These are phyloP conservation scores for Melampsora larici-populina DNA, from an alignment of 1,284 basidiomycete species.

Conservation along the genomic window DNA sequence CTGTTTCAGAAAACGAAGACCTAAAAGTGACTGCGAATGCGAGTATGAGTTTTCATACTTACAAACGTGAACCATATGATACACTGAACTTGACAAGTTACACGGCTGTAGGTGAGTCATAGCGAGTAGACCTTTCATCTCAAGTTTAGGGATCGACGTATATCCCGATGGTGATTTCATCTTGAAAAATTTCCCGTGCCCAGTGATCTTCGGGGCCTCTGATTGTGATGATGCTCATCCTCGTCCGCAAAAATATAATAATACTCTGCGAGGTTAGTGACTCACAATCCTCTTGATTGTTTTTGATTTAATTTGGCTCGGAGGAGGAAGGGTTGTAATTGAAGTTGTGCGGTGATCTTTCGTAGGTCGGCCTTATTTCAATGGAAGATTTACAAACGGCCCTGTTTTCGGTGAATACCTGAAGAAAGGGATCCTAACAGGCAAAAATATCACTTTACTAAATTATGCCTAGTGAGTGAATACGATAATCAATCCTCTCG, in stretches of 20 bases:
- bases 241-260: constrained; percentile 7
- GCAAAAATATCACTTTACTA: constrained; percentile 29
- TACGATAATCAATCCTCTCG: background rate
- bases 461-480: constrained; percentile 32
- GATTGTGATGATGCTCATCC: constrained; percentile 39
- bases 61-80: no score
- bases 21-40: no score
- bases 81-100: background rate
- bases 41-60: no score
- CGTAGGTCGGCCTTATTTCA: constrained; percentile 20
- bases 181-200: no score
- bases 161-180: no score
- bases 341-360: background rate
- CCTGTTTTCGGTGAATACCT: constrained; percentile 37
- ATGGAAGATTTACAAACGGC: constrained; percentile 32
- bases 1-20: no score
- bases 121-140: no score
- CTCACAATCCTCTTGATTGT: background rate
- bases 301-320: background rate
- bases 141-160: no score
- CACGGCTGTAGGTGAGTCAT: background rate
- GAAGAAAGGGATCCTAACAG: background rate
- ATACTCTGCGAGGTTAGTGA: constrained; percentile 20
- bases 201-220: constrained; percentile 38
- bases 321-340: background rate